Conservation (phyloP, 2,329 filamentous ascomycete species). For the Penicillium paneum region DNA sequence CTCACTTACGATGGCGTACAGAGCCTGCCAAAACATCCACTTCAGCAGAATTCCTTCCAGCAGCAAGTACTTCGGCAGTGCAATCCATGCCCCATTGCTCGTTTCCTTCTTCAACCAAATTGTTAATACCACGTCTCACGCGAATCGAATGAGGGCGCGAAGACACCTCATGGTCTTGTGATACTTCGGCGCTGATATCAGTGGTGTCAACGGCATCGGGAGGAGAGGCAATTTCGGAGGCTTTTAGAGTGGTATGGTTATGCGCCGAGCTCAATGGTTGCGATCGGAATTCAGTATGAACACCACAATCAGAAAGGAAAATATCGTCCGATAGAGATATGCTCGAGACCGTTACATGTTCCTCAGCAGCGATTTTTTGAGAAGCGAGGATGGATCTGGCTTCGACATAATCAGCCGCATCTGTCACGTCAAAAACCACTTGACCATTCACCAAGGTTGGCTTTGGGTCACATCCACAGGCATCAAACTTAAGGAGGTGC, state of each 20-base stretch:
- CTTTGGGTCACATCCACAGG: conserved; percentile 39
- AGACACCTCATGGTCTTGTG: background rate
- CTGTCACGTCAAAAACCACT: conserved; percentile 32
- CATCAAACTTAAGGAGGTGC: conserved; percentile 35
- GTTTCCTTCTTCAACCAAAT: conserved; percentile 18
- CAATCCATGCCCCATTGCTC: conserved; percentile 5
- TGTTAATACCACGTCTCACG: background rate
- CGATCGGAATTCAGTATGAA: conserved; percentile 1
- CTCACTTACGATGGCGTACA: conserved; percentile 16
- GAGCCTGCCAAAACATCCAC: conserved; percentile 2
- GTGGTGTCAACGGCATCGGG: background rate
- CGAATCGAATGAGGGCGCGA: background rate
- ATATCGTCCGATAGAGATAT: conserved; percentile 22
- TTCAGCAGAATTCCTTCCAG: too few species aligned
- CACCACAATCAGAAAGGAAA: conserved; percentile 26
- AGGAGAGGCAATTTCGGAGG: background rate
- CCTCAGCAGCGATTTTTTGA: background rate
- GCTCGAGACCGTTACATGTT: background rate
- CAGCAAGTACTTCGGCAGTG: conserved; percentile 12
- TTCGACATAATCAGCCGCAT: conserved; percentile 23
- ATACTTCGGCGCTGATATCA: background rate
- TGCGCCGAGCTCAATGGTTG: background rate
- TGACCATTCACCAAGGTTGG: conserved; percentile 16
- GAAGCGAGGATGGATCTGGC: conserved; percentile 26
- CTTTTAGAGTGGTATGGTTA: background rate